phyloP scores from a whole-genome alignment of 345 rosid species.

The Microcos paniculata region DNA sequence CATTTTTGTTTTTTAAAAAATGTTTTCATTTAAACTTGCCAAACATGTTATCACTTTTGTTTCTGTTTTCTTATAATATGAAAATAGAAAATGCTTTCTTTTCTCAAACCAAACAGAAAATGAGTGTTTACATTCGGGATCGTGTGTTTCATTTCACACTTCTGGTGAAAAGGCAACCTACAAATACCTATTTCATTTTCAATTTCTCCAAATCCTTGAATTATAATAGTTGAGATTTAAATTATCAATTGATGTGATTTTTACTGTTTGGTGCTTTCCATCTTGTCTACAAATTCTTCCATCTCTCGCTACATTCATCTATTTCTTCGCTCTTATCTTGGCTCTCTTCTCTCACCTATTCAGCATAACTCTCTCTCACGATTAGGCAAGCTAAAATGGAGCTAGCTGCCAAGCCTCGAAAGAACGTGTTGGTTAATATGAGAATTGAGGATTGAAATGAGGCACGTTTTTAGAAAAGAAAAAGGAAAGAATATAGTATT shows the following conservation, averaged over 20 bases:
- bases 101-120: too few species aligned
- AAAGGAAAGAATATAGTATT: neutral
- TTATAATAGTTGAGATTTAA: neutral
- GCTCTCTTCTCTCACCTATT: neutral
- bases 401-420: too few species aligned
- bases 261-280: neutral
- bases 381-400: neutral
- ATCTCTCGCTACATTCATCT: neutral
- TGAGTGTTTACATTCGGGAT: neutral
- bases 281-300: neutral
- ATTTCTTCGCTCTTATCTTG: neutral
- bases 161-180: neutral
- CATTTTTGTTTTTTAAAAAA: too few species aligned
- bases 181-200: neutral
- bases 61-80: too few species aligned
- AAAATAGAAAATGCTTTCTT: too few species aligned
- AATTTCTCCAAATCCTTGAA: neutral
- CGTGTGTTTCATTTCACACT: neutral
- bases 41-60: too few species aligned
- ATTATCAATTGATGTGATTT: neutral
- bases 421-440: too few species aligned
- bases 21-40: too few species aligned
- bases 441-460: neutral
- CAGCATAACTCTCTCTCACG: neutral
- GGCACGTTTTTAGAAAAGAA: neutral